A percentile compares a stretch with the other conserved stretches of the same genome.
phyloP scores from a whole-genome alignment of 1,284 basidiomycete species.

The Phlebopus sp. region DNA sequence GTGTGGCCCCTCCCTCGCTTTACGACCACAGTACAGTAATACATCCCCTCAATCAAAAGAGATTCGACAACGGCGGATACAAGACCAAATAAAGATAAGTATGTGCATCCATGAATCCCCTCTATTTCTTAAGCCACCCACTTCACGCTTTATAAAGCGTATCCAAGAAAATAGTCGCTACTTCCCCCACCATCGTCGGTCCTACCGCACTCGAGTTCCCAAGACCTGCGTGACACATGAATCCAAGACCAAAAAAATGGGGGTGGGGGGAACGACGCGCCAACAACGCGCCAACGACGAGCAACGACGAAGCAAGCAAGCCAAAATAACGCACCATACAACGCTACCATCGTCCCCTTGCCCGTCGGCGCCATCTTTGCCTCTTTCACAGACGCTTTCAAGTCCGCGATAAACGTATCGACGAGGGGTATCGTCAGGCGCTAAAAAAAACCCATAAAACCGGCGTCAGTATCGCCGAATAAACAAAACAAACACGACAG shows the following conservation, averaged over 20 bases:
- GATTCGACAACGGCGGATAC: too few relatives aligned
- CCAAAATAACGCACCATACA: constrained; percentile 71
- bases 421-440: constrained; percentile 75
- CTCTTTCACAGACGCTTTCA: constrained; percentile 73
- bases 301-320: too few relatives aligned
- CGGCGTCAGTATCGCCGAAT: too few relatives aligned
- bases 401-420: constrained; percentile 77
- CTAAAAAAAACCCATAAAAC: constrained; percentile 39
- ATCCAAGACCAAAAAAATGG: background rate
- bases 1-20: too few relatives aligned
- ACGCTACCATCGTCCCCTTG: constrained; percentile 79
- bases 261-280: too few relatives aligned
- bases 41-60: too few relatives aligned
- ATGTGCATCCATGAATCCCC: too few relatives aligned
- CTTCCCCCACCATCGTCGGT: constrained; percentile 81
- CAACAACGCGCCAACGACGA: too few relatives aligned
- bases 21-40: too few relatives aligned
- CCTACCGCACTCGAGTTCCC: constrained; percentile 87
- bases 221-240: constrained; percentile 55
- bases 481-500: too few relatives aligned
- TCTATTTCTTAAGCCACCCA: too few relatives aligned
- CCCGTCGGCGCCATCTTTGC: constrained; percentile 56
- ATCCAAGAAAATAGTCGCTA: constrained; percentile 82
- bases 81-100: too few relatives aligned
- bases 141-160: constrained; percentile 73